Percentiles rank a stretch among this genome's conserved stretches.
Conservation (phyloP, 345 rosid genomes). For the Laguncularia racemosa region DNA sequence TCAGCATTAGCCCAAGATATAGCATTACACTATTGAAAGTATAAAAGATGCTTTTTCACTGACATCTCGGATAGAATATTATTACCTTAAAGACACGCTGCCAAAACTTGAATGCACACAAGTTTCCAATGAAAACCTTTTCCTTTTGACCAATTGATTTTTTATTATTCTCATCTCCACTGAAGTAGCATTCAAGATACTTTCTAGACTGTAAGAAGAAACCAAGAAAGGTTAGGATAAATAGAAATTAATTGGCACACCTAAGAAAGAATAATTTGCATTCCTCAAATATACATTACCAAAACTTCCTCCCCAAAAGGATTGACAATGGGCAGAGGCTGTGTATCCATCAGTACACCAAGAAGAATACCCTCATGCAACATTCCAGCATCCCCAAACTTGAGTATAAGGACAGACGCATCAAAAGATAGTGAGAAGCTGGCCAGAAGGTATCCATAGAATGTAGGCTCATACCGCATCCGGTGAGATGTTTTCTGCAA, state of each 20-base stretch:
- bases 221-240: conserved; percentile 9
- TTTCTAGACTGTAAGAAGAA: conserved; percentile 46
- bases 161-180: conserved; percentile 31
- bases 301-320: conserved; percentile 72
- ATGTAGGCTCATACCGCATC: conserved; percentile 79
- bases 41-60: too few relatives aligned
- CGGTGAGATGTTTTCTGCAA: conserved; percentile 42
- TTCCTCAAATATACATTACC: conserved; percentile 39
- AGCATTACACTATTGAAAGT: too few relatives aligned
- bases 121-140: conserved; percentile 51
- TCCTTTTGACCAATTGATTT: conserved; percentile 55
- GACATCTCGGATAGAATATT: conserved; percentile 6
- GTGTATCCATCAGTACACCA: conserved; percentile 78
- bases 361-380: conserved; percentile 82
- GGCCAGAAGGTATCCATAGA: conserved; percentile 79
- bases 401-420: conserved; percentile 62
- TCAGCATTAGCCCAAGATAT: too few relatives aligned
- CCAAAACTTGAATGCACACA: conserved; percentile 86
- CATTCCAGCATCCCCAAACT: conserved; percentile 80
- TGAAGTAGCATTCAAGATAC: conserved; percentile 40
- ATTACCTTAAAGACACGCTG: conserved; percentile 30
- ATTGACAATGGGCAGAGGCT: conserved; percentile 68
- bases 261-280: conserved; percentile 12
- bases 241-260: conserved; percentile 9
- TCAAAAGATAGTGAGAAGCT: conserved; percentile 81